A percentile compares a stretch with the other conserved stretches of the same genome.
Evolutionary conservation across 108 stramenopile genomes (phyloP).

Genomic region (Poteriospumella lacustris): DNA sequence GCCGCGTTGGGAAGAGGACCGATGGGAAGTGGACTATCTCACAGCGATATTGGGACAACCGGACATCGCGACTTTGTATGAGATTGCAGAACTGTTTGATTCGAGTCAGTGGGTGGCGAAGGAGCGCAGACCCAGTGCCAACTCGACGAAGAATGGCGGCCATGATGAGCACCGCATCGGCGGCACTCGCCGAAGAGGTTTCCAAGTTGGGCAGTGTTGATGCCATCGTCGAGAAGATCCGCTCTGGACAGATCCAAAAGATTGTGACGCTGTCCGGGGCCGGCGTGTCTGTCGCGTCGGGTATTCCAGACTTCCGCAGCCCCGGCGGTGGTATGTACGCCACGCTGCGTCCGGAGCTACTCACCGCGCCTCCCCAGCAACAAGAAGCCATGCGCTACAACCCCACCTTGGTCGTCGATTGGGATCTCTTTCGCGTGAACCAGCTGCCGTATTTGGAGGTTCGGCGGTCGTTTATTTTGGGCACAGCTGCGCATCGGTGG

Average conservation of each 20-base stretch:
- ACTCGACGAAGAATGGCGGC: no score
- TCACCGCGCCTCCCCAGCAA: constrained; percentile 60
- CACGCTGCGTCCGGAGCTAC: constrained; percentile 61
- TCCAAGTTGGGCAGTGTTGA: background rate
- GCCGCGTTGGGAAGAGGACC: no score
- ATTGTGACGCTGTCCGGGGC: constrained; percentile 71
- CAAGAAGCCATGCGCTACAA: constrained; percentile 54
- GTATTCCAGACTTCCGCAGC: constrained; percentile 76
- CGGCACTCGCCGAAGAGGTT: no score
- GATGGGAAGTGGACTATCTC: no score
- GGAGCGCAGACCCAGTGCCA: no score
- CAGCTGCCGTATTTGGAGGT: constrained; percentile 75
- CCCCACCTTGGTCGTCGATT: constrained; percentile 62
- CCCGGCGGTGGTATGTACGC: constrained; percentile 76
- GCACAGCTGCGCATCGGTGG: constrained; percentile 59
- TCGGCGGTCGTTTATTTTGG: constrained; percentile 70
- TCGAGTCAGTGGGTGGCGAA: no score
- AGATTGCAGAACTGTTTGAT: no score
- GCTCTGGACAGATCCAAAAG: constrained; percentile 27
- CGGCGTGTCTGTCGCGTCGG: constrained; percentile 64
- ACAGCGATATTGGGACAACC: no score
- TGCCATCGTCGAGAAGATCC: background rate
- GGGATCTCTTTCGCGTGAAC: constrained; percentile 68
- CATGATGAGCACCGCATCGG: no score
- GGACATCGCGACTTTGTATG: no score